phyloP scores from a whole-genome alignment of 305 asterid genomes.

The Solanum hybrid region DNA sequence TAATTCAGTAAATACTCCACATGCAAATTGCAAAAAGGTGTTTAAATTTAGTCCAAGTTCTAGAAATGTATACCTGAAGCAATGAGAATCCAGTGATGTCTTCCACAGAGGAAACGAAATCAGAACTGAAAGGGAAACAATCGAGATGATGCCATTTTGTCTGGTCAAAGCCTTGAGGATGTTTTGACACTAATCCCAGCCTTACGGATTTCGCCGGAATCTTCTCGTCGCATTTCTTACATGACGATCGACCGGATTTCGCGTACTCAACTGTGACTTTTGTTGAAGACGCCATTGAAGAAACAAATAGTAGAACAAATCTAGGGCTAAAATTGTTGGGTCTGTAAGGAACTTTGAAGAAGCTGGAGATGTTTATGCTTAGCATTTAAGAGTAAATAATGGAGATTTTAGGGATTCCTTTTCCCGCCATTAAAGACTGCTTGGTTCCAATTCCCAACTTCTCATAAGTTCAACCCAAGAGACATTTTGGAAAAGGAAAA shows the following conservation, averaged over 20 bases:
- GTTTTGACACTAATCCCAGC: conserved; percentile 61
- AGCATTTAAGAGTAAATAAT: background rate
- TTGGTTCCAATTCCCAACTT: background rate
- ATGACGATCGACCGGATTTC: conserved; percentile 78
- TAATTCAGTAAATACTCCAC: background rate
- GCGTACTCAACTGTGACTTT: conserved; percentile 71
- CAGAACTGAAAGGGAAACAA: conserved; percentile 47
- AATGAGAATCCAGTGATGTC: conserved; percentile 62
- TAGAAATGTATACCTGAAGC: conserved; percentile 39
- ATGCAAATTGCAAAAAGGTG: background rate
- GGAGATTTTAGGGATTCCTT: background rate
- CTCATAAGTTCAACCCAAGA: background rate
- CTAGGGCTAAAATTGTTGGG: conserved; percentile 12
- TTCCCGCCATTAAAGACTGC: conserved; percentile 8
- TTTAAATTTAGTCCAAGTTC: background rate
- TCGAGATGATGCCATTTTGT: conserved; percentile 87
- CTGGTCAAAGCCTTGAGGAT: conserved; percentile 68
- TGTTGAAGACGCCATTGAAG: conserved; percentile 31
- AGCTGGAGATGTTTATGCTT: background rate
- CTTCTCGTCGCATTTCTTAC: conserved; percentile 68
- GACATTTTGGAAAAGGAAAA: background rate
- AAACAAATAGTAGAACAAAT: background rate
- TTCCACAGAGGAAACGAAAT: conserved; percentile 33
- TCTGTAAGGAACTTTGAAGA: background rate
- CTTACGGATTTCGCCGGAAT: conserved; percentile 51